phyloP scores from a whole-genome alignment of 805 yeast genomes.

The Kodamaea sagamina region DNA sequence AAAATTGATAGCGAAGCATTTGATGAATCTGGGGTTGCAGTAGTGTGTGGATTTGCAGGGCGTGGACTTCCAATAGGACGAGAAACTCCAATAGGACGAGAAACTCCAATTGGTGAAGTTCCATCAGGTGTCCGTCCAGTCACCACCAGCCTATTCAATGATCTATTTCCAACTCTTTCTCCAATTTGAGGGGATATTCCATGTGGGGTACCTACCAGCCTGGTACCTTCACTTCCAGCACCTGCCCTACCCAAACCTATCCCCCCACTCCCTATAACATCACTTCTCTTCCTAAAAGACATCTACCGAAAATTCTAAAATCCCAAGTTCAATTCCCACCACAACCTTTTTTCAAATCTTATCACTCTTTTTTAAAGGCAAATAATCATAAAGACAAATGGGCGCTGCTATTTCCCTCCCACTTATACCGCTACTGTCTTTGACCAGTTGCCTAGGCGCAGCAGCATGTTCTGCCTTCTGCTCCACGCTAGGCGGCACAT shows the following conservation, averaged over 20 bases:
- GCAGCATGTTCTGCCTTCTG: constrained; percentile 64
- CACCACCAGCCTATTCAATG: too few relatives aligned
- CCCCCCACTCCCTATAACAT: constrained; percentile 48
- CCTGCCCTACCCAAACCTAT: constrained; percentile 37
- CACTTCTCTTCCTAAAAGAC: background rate
- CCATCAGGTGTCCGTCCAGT: too few relatives aligned
- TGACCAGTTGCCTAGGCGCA: constrained; percentile 80
- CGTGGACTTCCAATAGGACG: background rate
- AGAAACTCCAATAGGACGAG: background rate
- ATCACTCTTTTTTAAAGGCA: background rate
- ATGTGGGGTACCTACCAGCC: background rate
- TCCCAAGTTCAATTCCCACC: constrained; percentile 1
- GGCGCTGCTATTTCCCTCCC: constrained; percentile 77
- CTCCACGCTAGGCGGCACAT: constrained; percentile 53
- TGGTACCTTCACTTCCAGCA: constrained; percentile 3
- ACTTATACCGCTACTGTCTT: constrained; percentile 46
- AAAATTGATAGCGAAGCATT: constrained; percentile 1
- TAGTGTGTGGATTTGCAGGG: background rate
- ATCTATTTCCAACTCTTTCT: constrained; percentile 7
- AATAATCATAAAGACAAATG: constrained; percentile 37
- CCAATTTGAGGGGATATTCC: background rate
- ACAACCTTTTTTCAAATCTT: background rate
- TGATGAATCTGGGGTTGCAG: background rate
- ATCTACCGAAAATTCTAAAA: constrained; percentile 1
- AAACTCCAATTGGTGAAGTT: too few relatives aligned